Evolutionary conservation across 176 grass and related monocot genomes (phyloP).

Genomic region (Oryza nivara): DNA sequence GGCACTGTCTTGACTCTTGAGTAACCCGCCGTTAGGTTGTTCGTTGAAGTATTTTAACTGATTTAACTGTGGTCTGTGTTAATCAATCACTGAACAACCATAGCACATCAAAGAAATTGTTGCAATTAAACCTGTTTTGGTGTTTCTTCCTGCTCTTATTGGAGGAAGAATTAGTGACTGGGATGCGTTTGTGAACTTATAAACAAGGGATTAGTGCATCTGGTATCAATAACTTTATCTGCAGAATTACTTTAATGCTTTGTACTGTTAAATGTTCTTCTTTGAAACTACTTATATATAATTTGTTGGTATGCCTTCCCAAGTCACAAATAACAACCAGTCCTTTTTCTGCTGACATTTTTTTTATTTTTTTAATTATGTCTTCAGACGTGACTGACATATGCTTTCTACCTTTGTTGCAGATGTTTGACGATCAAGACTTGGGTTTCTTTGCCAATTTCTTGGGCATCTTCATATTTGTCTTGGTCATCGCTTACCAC

Average conservation of each 20-base stretch:
- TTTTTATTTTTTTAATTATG: neutral
- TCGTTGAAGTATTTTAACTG: neutral
- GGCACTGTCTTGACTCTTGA: neutral
- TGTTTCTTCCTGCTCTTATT: neutral
- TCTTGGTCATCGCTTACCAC: conserved; percentile 78
- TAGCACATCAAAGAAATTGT: neutral
- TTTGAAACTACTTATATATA: neutral
- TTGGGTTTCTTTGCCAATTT: conserved; percentile 94
- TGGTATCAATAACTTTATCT: neutral
- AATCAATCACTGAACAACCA: neutral
- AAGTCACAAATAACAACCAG: neutral
- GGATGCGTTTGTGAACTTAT: neutral
- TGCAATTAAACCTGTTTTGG: neutral
- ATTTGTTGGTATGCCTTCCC: neutral
- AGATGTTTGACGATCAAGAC: conserved; percentile 97
- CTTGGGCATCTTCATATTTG: conserved; percentile 88
- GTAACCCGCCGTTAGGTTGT: neutral
- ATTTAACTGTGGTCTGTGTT: neutral
- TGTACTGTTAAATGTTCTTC: neutral
- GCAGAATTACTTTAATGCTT: neutral
- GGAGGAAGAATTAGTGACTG: neutral
- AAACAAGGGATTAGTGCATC: neutral
- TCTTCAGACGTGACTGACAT: neutral
- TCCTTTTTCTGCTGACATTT: neutral
- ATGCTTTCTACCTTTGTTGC: conserved; percentile 29